phyloP scores from a whole-genome alignment of 192 early-diverging fungal species.

The Podila clonocystis region DNA sequence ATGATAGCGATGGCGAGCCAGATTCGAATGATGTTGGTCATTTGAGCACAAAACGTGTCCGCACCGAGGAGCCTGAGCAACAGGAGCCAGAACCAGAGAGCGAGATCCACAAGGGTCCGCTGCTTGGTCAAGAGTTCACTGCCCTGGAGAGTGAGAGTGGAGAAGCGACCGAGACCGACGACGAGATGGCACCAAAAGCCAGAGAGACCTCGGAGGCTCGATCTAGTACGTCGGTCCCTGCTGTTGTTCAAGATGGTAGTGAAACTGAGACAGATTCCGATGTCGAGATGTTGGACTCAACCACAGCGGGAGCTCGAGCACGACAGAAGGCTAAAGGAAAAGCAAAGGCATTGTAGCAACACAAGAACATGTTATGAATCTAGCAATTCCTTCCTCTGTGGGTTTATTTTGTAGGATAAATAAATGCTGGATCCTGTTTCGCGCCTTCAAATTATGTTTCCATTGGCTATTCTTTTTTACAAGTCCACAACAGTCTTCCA shows the following conservation, averaged over 20 bases:
- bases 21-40: background rate
- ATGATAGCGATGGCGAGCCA: background rate
- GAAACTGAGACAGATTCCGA: background rate
- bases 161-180: background rate
- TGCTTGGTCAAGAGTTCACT: no score
- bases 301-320: background rate
- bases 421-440: no score
- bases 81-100: no score
- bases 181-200: background rate
- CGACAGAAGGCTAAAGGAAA: background rate
- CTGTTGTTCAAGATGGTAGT: background rate
- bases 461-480: slow-evolving; percentile 8
- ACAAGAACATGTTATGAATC: background rate
- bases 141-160: no score
- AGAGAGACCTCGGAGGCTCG: no score
- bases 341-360: background rate
- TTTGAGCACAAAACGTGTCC: background rate
- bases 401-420: background rate
- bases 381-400: background rate
- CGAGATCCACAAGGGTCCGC: no score
- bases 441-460: background rate
- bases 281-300: background rate
- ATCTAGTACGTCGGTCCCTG: no score
- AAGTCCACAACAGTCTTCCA: slow-evolving; percentile 69
- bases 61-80: background rate